A percentile compares a stretch with the other conserved stretches of the same genome.
phyloP scores from a whole-genome alignment of 179 eudicot species.

The Spinacia oleracea region DNA sequence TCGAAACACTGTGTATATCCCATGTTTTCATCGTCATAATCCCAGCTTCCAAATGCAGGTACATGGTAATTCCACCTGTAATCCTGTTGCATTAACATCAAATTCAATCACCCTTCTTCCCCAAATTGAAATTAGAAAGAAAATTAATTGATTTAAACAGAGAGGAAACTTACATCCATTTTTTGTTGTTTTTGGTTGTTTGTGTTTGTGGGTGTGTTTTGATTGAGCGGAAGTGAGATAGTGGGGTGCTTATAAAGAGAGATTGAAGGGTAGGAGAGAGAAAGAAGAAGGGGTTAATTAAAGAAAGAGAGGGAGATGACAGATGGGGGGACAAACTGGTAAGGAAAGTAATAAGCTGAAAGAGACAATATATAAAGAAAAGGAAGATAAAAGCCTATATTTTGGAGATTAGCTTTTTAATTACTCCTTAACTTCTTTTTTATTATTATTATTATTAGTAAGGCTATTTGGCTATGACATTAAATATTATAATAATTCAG shows the following conservation, averaged over 20 bases:
- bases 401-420: background rate
- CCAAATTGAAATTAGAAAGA: background rate
- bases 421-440: too few species aligned
- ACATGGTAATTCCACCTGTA: conserved; percentile 37
- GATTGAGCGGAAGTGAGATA: background rate
- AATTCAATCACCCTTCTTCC: background rate
- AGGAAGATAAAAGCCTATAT: conserved; percentile 12
- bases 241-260: conserved; percentile 5
- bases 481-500: too few species aligned
- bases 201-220: background rate
- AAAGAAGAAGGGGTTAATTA: background rate
- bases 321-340: conserved; percentile 17
- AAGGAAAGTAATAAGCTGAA: conserved; percentile 11
- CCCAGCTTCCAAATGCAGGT: conserved; percentile 52
- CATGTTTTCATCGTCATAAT: conserved; percentile 33
- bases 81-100: background rate
- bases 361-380: conserved; percentile 16
- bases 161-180: conserved; percentile 13
- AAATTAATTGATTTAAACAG: too few species aligned
- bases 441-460: too few species aligned
- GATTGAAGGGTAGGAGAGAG: background rate
- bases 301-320: background rate
- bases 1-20: conserved; percentile 50
- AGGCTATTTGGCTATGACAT: too few species aligned
- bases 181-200: too few species aligned